Base-by-base conservation (phyloP, 371 early-diverging fungal species). In the Coemansia sp. region DNA sequence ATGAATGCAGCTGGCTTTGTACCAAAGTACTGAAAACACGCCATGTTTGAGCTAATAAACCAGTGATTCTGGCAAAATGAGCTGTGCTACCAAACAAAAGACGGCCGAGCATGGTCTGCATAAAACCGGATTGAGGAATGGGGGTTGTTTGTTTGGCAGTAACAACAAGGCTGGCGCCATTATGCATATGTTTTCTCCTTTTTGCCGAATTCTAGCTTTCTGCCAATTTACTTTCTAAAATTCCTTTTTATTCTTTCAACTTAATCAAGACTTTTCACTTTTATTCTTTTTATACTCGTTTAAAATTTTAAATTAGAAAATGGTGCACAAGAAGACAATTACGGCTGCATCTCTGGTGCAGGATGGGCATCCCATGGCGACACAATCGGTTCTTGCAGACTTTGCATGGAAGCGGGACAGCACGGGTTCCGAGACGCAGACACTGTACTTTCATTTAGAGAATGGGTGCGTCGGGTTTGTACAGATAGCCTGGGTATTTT, bases 341-440 rank as follows among this genome's bases (percentile, higher is more conserved):
- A 80, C 80, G 11, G 80, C 80, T 1, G 70, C 79, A 6, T 80
- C 80, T 58, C 64, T 67, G 20, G 79, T 80, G 48, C 72, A 72
- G 50, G 72, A 70, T n/a, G 79, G 79, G 14, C 69, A 69, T 8
- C 80, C 80, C 33, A 67, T 80, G 60, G 79, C 79, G 71, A 83
- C 84, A 42, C 84, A 87, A 39, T 71, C 88, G 44, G 79, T 81
- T 48, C 82, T 82, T 40, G 72, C 87, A 62, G 93, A 92, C 80
- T 84, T 90, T 52, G 86, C 87, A 20, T 91, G 92, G 92, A 80
- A 85, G 42, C 86, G 90, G 37, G 80, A 84, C 63, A 90, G 91
- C 59, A 87, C 88, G 21, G 89, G 93, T 12, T 94, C 94, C 6
- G 96, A 94, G 82, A 93, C 90, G 59, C 93, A 94, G 79, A 91